These are phyloP conservation scores for Perkinsus marinus DNA, from an alignment of 169 alveolate genomes.

Conservation along the genomic window DNA sequence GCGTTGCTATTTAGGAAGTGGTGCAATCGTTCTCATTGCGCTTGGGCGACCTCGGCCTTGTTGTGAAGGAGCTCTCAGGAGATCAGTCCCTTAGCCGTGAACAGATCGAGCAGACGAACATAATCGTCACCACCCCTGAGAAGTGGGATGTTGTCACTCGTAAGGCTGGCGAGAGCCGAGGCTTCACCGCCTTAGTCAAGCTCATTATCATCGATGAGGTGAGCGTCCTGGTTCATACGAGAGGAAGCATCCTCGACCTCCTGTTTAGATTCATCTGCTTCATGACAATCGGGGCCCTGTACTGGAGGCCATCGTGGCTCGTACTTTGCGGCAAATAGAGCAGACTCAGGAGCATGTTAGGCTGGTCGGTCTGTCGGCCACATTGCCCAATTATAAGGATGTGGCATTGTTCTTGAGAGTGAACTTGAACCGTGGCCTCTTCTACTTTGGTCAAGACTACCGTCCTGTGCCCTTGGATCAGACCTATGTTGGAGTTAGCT, in stretches of 20 bases:
- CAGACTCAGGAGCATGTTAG: conserved; percentile 63
- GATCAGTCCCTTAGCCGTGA: conserved; percentile 82
- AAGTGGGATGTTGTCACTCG: conserved; percentile 99
- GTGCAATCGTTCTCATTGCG: conserved; percentile 55
- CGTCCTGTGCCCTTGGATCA: conserved; percentile 97
- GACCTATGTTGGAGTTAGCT: conserved; percentile 91
- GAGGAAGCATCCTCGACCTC: not conserved
- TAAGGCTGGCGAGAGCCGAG: conserved; percentile 83
- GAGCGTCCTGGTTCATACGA: not conserved
- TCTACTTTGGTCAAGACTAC: conserved; percentile 85
- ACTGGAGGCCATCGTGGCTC: conserved; percentile 95
- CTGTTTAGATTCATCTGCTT: conserved; percentile 67
- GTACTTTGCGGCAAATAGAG: conserved; percentile 82
- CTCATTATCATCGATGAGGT: conserved; percentile 97
- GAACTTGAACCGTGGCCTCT: conserved; percentile 69
- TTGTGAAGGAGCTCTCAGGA: conserved; percentile 90
- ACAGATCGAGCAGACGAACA: conserved; percentile 92
- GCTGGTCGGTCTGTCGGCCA: conserved; percentile 97
- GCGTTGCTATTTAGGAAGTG: not conserved
- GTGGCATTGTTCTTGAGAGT: conserved; percentile 94
- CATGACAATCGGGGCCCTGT: conserved; percentile 99
- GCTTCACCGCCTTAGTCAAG: conserved; percentile 77
- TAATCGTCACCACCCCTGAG: conserved; percentile 99
- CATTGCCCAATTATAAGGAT: conserved; percentile 98
- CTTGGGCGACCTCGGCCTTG: conserved; percentile 59